Evolutionary conservation across 371 early-diverging fungal species (phyloP).

Genomic region (Mucor saturninus): DNA sequence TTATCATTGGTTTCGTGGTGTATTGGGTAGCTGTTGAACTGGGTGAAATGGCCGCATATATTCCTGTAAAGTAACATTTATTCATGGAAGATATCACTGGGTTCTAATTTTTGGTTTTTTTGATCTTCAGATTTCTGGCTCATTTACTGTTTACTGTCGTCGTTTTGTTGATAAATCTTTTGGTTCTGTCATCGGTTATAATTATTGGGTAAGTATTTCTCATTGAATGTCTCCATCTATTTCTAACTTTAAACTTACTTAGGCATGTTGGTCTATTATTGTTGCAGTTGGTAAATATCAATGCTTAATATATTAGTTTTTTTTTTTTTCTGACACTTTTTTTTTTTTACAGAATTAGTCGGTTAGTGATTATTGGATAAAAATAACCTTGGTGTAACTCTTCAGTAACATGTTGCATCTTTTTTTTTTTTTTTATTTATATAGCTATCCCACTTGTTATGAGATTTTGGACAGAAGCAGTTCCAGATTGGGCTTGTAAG

Average conservation of each 20-base stretch:
- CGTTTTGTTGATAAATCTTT: slow-evolving; percentile 34
- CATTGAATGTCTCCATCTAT: neutral
- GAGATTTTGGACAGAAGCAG: slow-evolving; percentile 24
- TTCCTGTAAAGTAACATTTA: slow-evolving; percentile 16
- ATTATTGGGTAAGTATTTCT: slow-evolving; percentile 22
- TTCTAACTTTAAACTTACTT: neutral
- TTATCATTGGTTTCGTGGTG: slow-evolving; percentile 70
- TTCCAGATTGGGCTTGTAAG: slow-evolving; percentile 30
- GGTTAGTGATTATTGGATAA: slow-evolving; percentile 8
- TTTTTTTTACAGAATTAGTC: slow-evolving; percentile 12
- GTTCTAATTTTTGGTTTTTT: neutral
- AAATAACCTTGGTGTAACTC: neutral
- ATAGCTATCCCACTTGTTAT: slow-evolving; percentile 24
- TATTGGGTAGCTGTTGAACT: slow-evolving; percentile 73
- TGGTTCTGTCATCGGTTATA: slow-evolving; percentile 30
- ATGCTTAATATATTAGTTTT: neutral
- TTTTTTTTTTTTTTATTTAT: neutral
- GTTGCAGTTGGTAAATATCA: slow-evolving; percentile 24
- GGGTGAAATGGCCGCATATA: slow-evolving; percentile 43
- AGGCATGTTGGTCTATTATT: slow-evolving; percentile 30
- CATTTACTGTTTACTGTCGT: slow-evolving; percentile 31
- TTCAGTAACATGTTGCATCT: neutral
- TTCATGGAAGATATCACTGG: neutral
- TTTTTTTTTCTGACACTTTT: slow-evolving; percentile 1
- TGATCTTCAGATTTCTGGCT: slow-evolving; percentile 17